Base-by-base conservation (phyloP, 495 filamentous ascomycete genomes). In the Tetracladium marchalianum region DNA sequence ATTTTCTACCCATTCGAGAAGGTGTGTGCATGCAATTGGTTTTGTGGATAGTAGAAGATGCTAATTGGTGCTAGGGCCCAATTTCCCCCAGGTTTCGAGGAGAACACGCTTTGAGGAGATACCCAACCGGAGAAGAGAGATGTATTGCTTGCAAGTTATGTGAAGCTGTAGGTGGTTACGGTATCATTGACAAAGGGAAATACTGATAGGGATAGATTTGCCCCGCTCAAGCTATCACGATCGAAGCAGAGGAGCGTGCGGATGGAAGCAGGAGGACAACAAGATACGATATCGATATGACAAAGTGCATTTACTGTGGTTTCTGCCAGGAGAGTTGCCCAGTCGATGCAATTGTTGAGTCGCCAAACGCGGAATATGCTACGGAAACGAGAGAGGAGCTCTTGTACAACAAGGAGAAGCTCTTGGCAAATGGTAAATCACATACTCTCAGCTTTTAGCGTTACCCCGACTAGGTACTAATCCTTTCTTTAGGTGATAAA, bases 61-160 rank as follows among this genome's bases (percentile, higher is more conserved):
- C 38, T 37, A 39, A 43, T 39, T 15, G 19, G 44, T 34, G 16
- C 11, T 43, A 79, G 76, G 92, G 92, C 34, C 92, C 92, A 39
- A 95, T 98, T 61, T 96, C 92, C 16, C 92, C 93, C 35, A 84
- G 92, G 45, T 98, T 98, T 78, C 82, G 92, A 56, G 92, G 92
- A 56, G 92, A 98, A 62, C 92, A 98, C 68, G 92, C 92, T 38
- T 76, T 98, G 38, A 80, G 92, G 58, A 78, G 92, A 38, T 98
- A 98, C 62, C 92, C 92, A 11, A 92, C 92, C 9, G 92, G 92
- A 52, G 92, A 98, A 66, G 92, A 98, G 70, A 84, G 92, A 50
- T 98, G 92, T 71, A 98, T 98, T 67, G 92, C 92, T 50, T 98
- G 92, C 83, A 97, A 98, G 73, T 78, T 98, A 40, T 98, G 92